Conservation (phyloP, 73 alveolate species). For the Effrenium voratum region DNA sequence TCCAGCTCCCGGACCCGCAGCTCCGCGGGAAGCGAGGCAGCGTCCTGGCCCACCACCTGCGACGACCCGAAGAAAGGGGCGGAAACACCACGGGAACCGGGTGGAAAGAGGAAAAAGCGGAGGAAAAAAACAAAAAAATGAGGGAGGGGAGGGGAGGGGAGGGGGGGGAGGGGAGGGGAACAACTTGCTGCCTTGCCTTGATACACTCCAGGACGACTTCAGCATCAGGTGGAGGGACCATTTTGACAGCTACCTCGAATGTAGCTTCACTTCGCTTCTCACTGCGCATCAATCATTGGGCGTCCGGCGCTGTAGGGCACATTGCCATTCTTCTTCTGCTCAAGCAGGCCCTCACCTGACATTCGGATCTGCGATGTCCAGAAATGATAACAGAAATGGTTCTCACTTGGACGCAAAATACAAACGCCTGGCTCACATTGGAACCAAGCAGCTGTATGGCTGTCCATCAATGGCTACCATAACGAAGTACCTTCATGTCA, state of each 20-base stretch:
- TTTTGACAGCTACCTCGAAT: slow-evolving; percentile 23
- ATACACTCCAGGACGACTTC: slow-evolving; percentile 67
- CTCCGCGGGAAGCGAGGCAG: slow-evolving; percentile 42
- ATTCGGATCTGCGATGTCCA: background rate
- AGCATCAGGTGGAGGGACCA: slow-evolving; percentile 56
- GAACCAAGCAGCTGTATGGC: slow-evolving; percentile 49
- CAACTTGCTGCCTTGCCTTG: slow-evolving; percentile 40
- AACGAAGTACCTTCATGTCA: slow-evolving; percentile 70
- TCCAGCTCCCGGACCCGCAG: slow-evolving; percentile 64
- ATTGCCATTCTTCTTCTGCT: slow-evolving; percentile 80
- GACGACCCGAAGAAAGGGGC: background rate
- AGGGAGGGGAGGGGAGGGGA: too few relatives aligned
- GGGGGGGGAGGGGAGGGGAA: too few relatives aligned
- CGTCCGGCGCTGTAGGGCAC: slow-evolving; percentile 47
- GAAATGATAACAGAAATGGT: background rate
- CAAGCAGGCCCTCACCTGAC: slow-evolving; percentile 76
- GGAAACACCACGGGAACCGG: background rate
- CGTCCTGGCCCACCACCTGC: slow-evolving; percentile 89
- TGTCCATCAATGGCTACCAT: slow-evolving; percentile 71
- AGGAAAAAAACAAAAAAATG: background rate
- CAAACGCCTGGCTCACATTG: background rate
- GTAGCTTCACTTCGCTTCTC: background rate
- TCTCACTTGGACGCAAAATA: background rate
- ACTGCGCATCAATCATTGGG: background rate
- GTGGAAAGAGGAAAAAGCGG: background rate